Evolutionary conservation across 2,329 filamentous ascomycete species (phyloP).

Genomic region (Thelonectria discophora): DNA sequence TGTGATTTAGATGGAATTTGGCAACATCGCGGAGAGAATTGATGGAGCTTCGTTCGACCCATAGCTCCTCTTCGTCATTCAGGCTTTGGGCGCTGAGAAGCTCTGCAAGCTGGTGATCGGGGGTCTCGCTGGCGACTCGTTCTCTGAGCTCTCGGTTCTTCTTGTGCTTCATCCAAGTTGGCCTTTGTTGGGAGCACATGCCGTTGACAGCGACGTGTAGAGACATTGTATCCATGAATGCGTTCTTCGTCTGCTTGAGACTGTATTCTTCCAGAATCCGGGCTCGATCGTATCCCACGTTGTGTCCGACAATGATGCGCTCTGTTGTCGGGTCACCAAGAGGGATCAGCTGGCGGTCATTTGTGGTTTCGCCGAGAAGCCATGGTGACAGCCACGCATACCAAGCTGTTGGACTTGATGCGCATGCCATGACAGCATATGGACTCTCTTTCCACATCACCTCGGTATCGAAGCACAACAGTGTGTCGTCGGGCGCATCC

Average conservation of each 20-base stretch:
- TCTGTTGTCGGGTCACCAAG: conserved; percentile 78
- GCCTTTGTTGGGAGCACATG: conserved; percentile 96
- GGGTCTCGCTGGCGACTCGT: conserved; percentile 75
- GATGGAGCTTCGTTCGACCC: conserved; percentile 93
- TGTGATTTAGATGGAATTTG: conserved; percentile 91
- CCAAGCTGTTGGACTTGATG: conserved; percentile 88
- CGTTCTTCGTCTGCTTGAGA: conserved; percentile 81
- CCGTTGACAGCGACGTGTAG: conserved; percentile 97
- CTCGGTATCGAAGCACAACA: conserved; percentile 95
- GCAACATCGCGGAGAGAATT: conserved; percentile 96
- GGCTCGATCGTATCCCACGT: conserved; percentile 93
- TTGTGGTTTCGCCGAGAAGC: conserved; percentile 83
- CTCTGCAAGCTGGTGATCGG: conserved; percentile 74
- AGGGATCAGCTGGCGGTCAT: conserved; percentile 83
- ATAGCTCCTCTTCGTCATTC: conserved; percentile 92
- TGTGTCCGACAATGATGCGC: conserved; percentile 90
- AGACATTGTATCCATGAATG: conserved; percentile 97
- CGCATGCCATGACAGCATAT: conserved; percentile 97
- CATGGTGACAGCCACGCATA: conserved; percentile 98
- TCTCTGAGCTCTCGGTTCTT: conserved; percentile 89
- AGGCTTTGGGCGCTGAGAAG: conserved; percentile 74
- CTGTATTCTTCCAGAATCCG: conserved; percentile 90
- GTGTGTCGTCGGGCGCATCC: conserved; percentile 78
- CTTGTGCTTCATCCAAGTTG: conserved; percentile 96
- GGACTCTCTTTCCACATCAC: conserved; percentile 94